Evolutionary conservation across 768 basidiomycete genomes (phyloP), one percentile per base, ranked within the genome.

Genomic region (Collybiopsis confluens): DNA sequence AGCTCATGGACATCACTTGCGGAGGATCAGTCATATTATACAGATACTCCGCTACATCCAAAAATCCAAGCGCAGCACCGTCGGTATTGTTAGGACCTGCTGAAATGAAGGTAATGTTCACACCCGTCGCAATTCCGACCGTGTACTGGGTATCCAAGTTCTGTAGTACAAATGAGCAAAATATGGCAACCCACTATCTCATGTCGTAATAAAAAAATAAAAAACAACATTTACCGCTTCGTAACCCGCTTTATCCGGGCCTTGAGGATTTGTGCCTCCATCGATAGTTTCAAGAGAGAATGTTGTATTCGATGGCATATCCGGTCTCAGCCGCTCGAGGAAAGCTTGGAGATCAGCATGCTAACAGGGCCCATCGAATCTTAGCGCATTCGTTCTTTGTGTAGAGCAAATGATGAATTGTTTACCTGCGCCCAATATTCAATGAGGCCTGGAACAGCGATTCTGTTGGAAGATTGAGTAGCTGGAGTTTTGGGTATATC

Each of bases 81-180:
- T 63, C 60, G 27, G 56, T 45, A 47, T 44, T 47, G 47, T 59
- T 48, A 15, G 56, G 44, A 35, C 66, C 66, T 9, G 61, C 60
- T 8, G 62, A 62, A 37, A 65, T 58, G 55, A 64, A 65, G 7
- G 55, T 55, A 44, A 56, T 52, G 18, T 65, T 65, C 7, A 67
- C 64, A 26, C 59, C 63, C 4, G 61, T 60, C 6, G 64, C 64
- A 15, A 67, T 45, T 21, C 61, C 65, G 21, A 66, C 58, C 16
- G 60, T 59, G 57, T 68, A 68, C 48, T 68, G 58, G 15, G 58
- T 60, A 57, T 68, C 65, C 26, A 65, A 53, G 52, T 63, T 60
- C 60, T 63, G 40, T 24, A 2, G 18, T 15, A 20, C 4, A 4
- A 40, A 16, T 40, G 6, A 40, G 38, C 38, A 6, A 16, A 7